A percentile compares a stretch with the other conserved stretches of the same genome.
Evolutionary conservation across 2,329 filamentous ascomycete species (phyloP).

Genomic region (Hypoxylon sp.): DNA sequence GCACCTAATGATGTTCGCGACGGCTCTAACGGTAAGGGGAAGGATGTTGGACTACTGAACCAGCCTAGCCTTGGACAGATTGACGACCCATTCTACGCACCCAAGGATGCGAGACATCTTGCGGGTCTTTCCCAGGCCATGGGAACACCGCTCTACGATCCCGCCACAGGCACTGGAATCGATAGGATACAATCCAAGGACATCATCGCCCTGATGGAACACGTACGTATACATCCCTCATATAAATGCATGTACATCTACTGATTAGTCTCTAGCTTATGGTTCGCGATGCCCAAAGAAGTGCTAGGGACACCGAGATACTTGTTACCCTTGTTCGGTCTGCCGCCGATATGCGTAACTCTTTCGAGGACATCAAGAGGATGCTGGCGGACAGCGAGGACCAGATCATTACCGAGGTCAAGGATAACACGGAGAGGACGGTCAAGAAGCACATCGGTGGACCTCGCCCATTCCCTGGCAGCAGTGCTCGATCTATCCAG

Average conservation of each 20-base stretch:
- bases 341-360: conserved; percentile 95
- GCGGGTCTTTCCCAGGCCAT: conserved; percentile 94
- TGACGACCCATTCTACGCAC: conserved; percentile 73
- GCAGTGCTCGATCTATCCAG: conserved; percentile 67
- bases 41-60: conserved; percentile 63
- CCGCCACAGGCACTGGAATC: conserved; percentile 84
- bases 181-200: conserved; percentile 96
- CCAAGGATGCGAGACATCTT: conserved; percentile 71
- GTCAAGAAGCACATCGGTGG: conserved; percentile 84
- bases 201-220: conserved; percentile 97
- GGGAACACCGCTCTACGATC: conserved; percentile 88
- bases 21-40: conserved; percentile 60
- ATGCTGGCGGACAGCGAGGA: conserved; percentile 91
- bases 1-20: conserved; percentile 66
- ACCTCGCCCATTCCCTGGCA: conserved; percentile 81
- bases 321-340: conserved; percentile 92
- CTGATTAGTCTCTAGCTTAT: conserved; percentile 69
- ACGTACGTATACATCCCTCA: conserved; percentile 65
- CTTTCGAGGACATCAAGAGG: conserved; percentile 93
- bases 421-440: conserved; percentile 86
- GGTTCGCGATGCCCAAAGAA: conserved; percentile 94
- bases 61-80: conserved; percentile 60
- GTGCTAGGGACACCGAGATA: conserved; percentile 95
- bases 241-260: conserved; percentile 1
- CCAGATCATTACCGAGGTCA: conserved; percentile 85